Evolutionary conservation across 176 grass and related monocot species (phyloP).

Genomic region (Carex parvula): DNA sequence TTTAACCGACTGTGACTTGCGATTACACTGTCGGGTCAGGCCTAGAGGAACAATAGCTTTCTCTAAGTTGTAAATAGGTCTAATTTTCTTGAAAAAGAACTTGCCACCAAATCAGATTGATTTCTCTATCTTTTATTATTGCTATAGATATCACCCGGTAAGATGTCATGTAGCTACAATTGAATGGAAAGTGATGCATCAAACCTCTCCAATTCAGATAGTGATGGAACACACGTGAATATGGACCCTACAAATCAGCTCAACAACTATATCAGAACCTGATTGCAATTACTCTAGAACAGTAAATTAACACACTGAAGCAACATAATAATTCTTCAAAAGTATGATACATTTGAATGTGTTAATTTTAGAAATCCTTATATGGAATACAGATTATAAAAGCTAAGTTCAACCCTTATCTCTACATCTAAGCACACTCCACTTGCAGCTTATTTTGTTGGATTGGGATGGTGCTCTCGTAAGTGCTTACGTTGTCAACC

Average conservation of each 20-base stretch:
- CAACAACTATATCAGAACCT: slow-evolving; percentile 1
- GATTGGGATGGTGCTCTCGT: background rate
- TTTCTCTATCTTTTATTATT: background rate
- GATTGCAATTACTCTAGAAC: background rate
- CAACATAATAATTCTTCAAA: background rate
- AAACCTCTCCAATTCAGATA: background rate
- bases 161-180: slow-evolving; percentile 7
- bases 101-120: slow-evolving; percentile 9
- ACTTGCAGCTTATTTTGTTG: background rate
- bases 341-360: background rate
- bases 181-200: background rate
- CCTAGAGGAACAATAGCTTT: background rate
- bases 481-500: background rate
- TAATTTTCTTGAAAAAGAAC: slow-evolving; percentile 1
- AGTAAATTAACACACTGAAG: background rate
- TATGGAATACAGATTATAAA: background rate
- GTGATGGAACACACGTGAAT: slow-evolving; percentile 3
- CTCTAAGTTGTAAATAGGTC: background rate
- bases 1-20: background rate
- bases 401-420: background rate
- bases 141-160: background rate
- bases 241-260: slow-evolving; percentile 15
- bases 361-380: background rate
- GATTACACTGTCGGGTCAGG: background rate
- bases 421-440: background rate